Conservation (phyloP, 306 rosid species). For the Bauhinia variegata region DNA sequence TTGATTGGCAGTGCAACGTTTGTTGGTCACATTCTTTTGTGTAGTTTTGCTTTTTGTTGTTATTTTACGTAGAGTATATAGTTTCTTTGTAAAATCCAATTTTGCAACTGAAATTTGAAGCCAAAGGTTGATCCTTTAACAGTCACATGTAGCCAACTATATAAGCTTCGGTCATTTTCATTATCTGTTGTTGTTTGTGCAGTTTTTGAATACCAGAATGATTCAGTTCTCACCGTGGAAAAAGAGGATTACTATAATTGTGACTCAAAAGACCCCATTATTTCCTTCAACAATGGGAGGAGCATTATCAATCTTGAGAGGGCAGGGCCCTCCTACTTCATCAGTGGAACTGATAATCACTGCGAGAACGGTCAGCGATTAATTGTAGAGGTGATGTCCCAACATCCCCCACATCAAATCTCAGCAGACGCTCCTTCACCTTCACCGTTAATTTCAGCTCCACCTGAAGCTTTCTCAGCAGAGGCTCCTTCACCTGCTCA, state of each 20-base stretch:
- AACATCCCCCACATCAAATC: constrained; percentile 45
- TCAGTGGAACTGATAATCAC: constrained; percentile 64
- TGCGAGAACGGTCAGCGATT: constrained; percentile 74
- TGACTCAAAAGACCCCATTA: constrained; percentile 58
- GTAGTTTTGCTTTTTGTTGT: too few species aligned
- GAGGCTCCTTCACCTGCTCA: constrained; percentile 50
- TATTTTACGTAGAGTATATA: too few species aligned
- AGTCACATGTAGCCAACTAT: too few species aligned
- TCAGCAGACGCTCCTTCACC: too few species aligned
- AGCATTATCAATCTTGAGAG: constrained; percentile 64
- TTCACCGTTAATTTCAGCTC: constrained; percentile 43
- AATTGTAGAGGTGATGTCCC: constrained; percentile 70
- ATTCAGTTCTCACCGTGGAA: constrained; percentile 74
- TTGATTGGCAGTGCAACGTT: not conserved
- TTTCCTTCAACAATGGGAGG: constrained; percentile 65
- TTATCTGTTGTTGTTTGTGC: constrained; percentile 2
- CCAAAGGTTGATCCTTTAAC: not conserved
- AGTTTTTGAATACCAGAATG: constrained; percentile 82
- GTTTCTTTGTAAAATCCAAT: not conserved
- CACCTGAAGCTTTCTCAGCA: constrained; percentile 42
- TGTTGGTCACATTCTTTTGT: not conserved
- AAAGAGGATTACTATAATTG: constrained; percentile 73
- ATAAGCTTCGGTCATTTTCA: too few species aligned
- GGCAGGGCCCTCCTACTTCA: constrained; percentile 73
- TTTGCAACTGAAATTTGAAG: not conserved